A percentile compares a stretch with the other conserved stretches of the same genome.
Conservation (phyloP, 2,329 filamentous ascomycete genomes). For the Blastomyces silverae region DNA sequence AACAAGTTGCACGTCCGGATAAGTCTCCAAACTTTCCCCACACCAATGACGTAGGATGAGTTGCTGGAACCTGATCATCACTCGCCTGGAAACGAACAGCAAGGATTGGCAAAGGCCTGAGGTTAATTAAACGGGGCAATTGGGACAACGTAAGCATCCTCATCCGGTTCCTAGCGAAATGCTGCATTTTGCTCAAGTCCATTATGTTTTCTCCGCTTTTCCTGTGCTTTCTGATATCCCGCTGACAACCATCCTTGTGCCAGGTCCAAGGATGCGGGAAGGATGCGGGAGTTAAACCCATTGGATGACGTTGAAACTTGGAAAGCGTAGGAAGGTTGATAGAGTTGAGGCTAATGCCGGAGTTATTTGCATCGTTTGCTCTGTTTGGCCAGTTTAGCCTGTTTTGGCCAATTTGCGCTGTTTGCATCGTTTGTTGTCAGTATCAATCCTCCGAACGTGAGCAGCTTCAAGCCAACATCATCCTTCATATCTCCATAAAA, state of each 20-base stretch:
- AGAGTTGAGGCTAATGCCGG: slow-evolving; percentile 17
- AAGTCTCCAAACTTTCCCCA: not conserved
- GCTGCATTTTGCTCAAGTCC: not conserved
- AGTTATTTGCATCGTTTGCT: slow-evolving; percentile 20
- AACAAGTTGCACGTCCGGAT: not conserved
- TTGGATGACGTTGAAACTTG: slow-evolving; percentile 18
- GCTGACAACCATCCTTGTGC: not conserved
- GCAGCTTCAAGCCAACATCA: not conserved
- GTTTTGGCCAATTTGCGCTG: slow-evolving; percentile 7
- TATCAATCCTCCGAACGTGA: slow-evolving; percentile 7
- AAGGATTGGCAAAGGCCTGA: not conserved
- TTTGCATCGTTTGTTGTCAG: slow-evolving; percentile 23
- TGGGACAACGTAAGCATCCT: not conserved
- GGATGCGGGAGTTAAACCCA: no score
- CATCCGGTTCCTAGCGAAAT: not conserved
- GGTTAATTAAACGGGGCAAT: not conserved
- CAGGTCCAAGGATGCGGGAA: no score
- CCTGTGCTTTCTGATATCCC: not conserved
- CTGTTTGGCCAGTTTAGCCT: slow-evolving; percentile 14
- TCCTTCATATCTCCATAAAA: not conserved
- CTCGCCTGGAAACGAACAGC: not conserved
- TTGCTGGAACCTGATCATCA: not conserved
- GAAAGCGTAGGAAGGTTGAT: slow-evolving; percentile 2
- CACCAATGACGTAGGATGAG: not conserved
- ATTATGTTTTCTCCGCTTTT: not conserved